Conservation (phyloP, 331 rosid species). For the Arachis monticola region DNA sequence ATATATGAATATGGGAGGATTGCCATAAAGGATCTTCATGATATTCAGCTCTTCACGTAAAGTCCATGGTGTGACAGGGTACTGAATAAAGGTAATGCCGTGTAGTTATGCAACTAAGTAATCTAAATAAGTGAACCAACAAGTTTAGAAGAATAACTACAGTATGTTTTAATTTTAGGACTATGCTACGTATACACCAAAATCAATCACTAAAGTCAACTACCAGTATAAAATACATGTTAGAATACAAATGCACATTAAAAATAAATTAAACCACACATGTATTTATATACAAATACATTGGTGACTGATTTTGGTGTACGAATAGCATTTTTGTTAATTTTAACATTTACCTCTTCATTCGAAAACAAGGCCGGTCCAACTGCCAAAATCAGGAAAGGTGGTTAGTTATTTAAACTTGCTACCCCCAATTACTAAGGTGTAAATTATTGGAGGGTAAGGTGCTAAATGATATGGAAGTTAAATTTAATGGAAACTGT, state of each 20-base stretch:
- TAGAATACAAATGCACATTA: too few species aligned
- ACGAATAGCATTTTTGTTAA: too few species aligned
- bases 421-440: background rate
- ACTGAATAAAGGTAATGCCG: constrained; percentile 35
- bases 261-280: too few species aligned
- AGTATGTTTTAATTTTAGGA: background rate
- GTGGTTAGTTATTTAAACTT: background rate
- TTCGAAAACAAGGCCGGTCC: constrained; percentile 28
- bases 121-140: background rate
- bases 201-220: too few species aligned
- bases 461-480: background rate
- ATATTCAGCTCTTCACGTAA: constrained; percentile 42
- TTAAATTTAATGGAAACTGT: background rate
- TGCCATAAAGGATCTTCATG: constrained; percentile 50
- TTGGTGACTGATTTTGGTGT: too few species aligned
- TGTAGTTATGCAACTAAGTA: background rate
- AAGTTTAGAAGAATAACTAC: background rate
- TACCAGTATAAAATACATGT: too few species aligned
- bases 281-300: too few species aligned
- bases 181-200: too few species aligned
- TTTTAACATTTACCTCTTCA: constrained; percentile 43
- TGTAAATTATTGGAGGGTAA: background rate
- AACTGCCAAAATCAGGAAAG: constrained; percentile 42
- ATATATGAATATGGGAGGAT: constrained; percentile 49
- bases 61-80: constrained; percentile 41